phyloP scores from a whole-genome alignment of 192 early-diverging fungal genomes.

The Backusella psychrophila region DNA sequence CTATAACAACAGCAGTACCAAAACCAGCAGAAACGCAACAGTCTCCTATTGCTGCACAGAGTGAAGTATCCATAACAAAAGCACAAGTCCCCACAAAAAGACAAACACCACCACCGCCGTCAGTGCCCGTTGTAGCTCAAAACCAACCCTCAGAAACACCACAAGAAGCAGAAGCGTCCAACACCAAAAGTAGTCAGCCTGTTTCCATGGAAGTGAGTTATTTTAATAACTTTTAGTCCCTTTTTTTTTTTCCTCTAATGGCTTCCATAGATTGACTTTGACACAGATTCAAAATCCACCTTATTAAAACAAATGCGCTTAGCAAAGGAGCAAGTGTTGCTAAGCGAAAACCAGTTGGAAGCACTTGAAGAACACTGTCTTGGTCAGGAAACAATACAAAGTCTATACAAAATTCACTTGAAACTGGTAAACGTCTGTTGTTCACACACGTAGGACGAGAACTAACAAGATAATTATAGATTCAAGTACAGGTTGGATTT shows the following conservation, averaged over 20 bases:
- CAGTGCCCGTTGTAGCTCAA: neutral
- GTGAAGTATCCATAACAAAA: neutral
- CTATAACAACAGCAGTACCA: no score
- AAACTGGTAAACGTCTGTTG: neutral
- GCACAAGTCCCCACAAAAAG: neutral
- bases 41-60: neutral
- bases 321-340: neutral
- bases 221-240: neutral
- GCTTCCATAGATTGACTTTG: neutral
- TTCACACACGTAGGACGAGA: no score
- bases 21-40: neutral
- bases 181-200: neutral
- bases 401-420: neutral
- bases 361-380: neutral
- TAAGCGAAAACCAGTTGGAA: neutral
- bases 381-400: neutral
- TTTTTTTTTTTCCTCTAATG: neutral
- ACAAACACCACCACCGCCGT: neutral
- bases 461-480: neutral
- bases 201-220: neutral
- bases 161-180: neutral
- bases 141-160: neutral
- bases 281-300: neutral
- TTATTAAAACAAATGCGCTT: conserved; percentile 7
- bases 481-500: conserved; percentile 9